Evolutionary conservation across 192 early-diverging fungal species (phyloP), one percentile per base, ranked within the genome.

Genomic region (Chytriomyces confervae): DNA sequence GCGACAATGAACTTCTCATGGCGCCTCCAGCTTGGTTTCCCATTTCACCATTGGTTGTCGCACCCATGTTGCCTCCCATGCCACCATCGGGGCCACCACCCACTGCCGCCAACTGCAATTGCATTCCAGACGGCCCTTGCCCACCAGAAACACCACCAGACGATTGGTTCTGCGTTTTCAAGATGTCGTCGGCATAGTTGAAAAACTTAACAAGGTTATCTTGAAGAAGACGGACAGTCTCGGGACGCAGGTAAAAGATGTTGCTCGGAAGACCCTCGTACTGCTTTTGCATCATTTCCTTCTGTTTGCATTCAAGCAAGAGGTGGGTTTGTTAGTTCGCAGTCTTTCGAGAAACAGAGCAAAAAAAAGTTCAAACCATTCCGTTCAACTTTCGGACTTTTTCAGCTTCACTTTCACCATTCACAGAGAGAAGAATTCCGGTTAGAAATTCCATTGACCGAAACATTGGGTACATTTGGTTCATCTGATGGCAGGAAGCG

Each of bases 241-340:
- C 69, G 7, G 69, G 69, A 13, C 69, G 69, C 24, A 71, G 48
- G 50, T 71, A 71, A 43, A 71, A 71, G 23, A 71, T 60, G 53
- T 71, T 71, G 47, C 45, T 18, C n/a, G 69, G 69, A 27, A 71
- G 45, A 5, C 69, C 69, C 43, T 71, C 69, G 27, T 71, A 71
- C 45, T 71, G 69, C 36, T 71, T 71, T 44, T 71, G 69, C 69
- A 71, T 75, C 69, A 71, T 71, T 29, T 71, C 69, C 69, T 60
- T 71, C 69, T 71, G 49, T 6, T 13, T 47, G 27, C 27, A 18
- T 23, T 16, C 63, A n/a, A 65, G 36, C 4, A 69, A 29, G 0
- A 36, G 4, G 36, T 36, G 36, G 36, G 36, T 36, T 36, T 36
- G 36, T 36, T 36, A 36, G 36, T 36, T 36, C 36, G 36, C 36